A percentile compares a stretch with the other conserved stretches of the same genome.
These are phyloP conservation scores for Spatholobus suberectus DNA, from an alignment of 306 rosid species.

Conservation along the genomic window DNA sequence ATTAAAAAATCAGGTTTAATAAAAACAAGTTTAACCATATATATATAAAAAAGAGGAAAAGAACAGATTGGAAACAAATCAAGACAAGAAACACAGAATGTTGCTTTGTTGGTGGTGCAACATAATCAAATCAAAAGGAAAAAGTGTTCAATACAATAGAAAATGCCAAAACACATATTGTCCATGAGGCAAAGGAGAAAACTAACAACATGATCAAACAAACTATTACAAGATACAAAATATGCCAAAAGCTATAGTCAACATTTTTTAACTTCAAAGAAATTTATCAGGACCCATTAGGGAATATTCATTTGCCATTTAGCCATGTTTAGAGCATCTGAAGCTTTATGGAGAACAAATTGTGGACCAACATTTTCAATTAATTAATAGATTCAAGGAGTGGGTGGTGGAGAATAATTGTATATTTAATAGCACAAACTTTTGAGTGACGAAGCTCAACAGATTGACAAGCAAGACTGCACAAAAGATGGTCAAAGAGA, in stretches of 20 bases:
- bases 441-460: conserved; percentile 18
- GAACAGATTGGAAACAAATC: neutral
- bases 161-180: neutral
- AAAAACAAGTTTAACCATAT: neutral
- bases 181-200: neutral
- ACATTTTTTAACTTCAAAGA: neutral
- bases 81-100: neutral
- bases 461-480: conserved; percentile 1
- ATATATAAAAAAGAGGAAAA: neutral
- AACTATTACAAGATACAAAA: conserved; percentile 17
- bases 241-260: conserved; percentile 11
- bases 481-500: conserved; percentile 19
- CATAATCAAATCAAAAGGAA: neutral
- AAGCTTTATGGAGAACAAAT: conserved; percentile 14
- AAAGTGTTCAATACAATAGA: neutral
- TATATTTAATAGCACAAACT: conserved; percentile 25
- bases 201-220: neutral
- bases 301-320: conserved; percentile 10
- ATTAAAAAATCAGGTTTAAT: neutral
- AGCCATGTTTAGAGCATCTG: conserved; percentile 19
- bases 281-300: conserved; percentile 5
- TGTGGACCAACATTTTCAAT: conserved; percentile 12
- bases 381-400: conserved; percentile 28
- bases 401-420: conserved; percentile 16
- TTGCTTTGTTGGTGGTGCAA: neutral